Conservation (phyloP, 805 yeast species). For the Yamadazyma akitaensis region DNA sequence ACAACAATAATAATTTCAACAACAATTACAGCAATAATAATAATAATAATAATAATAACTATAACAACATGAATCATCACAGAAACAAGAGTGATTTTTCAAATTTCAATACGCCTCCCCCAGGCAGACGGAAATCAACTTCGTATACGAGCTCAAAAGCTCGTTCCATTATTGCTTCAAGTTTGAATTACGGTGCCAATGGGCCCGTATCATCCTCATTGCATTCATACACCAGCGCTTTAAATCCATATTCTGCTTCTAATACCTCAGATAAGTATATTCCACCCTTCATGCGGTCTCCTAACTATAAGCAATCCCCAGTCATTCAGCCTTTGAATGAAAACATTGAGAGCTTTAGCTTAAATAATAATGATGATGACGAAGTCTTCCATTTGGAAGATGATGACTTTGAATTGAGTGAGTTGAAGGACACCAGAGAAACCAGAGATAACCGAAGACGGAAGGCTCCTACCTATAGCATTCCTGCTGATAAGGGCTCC, state of each 20-base stretch:
- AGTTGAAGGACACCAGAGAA: background rate
- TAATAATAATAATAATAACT: background rate
- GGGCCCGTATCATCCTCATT: conserved; percentile 5
- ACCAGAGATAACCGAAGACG: background rate
- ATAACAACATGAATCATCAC: conserved; percentile 1
- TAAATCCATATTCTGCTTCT: conserved; percentile 6
- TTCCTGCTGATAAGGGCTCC: conserved; percentile 8
- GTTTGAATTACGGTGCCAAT: conserved; percentile 1
- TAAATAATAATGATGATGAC: conserved; percentile 29
- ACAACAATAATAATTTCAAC: background rate
- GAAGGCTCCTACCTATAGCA: conserved; percentile 8
- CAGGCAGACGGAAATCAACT: conserved; percentile 19
- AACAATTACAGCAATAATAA: background rate
- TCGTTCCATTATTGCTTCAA: conserved; percentile 5
- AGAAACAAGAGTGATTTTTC: conserved; percentile 13
- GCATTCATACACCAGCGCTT: conserved; percentile 2
- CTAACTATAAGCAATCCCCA: conserved; percentile 30
- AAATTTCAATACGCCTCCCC: conserved; percentile 10
- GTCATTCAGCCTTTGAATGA: conserved; percentile 32
- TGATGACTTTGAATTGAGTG: conserved; percentile 30
- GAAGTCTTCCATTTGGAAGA: conserved; percentile 45
- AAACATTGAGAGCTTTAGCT: conserved; percentile 31
- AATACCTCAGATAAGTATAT: conserved; percentile 26
- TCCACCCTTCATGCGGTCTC: conserved; percentile 43
- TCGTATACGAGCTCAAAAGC: conserved; percentile 22